These are phyloP conservation scores for Castanea mollissima DNA, from an alignment of 306 rosid genomes.

Conservation along the genomic window DNA sequence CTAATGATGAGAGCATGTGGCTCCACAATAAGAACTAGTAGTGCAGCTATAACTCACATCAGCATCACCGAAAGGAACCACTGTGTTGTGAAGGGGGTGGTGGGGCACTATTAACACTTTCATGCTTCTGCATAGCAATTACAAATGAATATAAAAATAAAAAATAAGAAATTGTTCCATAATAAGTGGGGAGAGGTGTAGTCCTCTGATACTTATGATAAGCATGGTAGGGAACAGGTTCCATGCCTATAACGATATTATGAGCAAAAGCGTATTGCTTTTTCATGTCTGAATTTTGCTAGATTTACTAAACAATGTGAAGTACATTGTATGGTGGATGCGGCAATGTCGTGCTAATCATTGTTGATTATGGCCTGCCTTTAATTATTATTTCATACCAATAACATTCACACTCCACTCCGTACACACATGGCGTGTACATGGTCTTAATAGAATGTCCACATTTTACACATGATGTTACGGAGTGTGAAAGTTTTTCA, in stretches of 20 bases:
- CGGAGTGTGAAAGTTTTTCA: no score
- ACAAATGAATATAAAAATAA: neutral
- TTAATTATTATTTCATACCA: neutral
- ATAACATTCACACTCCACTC: no score
- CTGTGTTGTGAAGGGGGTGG: constrained; percentile 8
- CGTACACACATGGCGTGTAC: no score
- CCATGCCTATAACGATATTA: neutral
- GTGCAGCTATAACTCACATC: constrained; percentile 30
- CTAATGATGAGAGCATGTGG: constrained; percentile 62
- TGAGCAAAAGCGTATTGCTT: neutral
- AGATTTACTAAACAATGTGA: neutral
- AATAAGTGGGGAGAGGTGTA: neutral
- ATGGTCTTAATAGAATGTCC: no score
- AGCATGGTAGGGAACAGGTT: neutral
- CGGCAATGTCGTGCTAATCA: neutral
- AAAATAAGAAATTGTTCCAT: neutral
- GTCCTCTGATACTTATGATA: neutral
- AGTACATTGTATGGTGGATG: neutral
- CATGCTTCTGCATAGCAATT: constrained; percentile 16
- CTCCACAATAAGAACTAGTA: constrained; percentile 30
- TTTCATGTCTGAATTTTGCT: neutral
- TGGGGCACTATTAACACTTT: constrained; percentile 27
- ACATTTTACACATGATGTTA: no score
- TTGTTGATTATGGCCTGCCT: neutral
- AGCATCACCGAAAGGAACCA: constrained; percentile 69